Percentiles rank a stretch among this genome's conserved stretches.
Conservation (phyloP, 495 filamentous ascomycete genomes). For the Aspergillus saccharolyticus region DNA sequence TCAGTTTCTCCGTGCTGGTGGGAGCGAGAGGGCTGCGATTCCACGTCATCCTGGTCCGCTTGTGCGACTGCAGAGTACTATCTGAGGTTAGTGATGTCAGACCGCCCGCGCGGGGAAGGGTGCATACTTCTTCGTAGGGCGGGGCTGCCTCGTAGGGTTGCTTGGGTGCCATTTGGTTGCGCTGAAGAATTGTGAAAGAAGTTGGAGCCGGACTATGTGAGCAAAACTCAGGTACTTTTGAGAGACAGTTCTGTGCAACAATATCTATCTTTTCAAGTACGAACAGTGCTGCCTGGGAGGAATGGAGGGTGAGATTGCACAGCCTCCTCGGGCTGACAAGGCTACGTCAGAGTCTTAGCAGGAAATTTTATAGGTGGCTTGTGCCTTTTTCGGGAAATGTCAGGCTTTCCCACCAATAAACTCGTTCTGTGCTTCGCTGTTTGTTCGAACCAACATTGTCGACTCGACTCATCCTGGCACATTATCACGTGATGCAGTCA, state of each 20-base stretch:
- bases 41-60: background rate
- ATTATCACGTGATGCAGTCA: no score
- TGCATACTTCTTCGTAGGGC: background rate
- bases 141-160: background rate
- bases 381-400: no score
- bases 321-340: background rate
- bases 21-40: background rate
- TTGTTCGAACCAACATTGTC: no score
- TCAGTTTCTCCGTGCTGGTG: background rate
- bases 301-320: background rate
- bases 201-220: no score
- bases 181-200: no score
- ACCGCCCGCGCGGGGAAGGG: background rate
- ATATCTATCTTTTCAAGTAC: background rate
- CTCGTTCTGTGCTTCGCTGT: no score
- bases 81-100: background rate
- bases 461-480: no score
- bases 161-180: background rate
- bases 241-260: no score
- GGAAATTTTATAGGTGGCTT: background rate
- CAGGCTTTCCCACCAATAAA: no score
- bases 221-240: no score
- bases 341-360: background rate
- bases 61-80: conserved; percentile 3
- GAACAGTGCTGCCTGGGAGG: background rate